Base-by-base conservation (phyloP, 2,329 filamentous ascomycete genomes). In the Aureobasidium uvarum region DNA sequence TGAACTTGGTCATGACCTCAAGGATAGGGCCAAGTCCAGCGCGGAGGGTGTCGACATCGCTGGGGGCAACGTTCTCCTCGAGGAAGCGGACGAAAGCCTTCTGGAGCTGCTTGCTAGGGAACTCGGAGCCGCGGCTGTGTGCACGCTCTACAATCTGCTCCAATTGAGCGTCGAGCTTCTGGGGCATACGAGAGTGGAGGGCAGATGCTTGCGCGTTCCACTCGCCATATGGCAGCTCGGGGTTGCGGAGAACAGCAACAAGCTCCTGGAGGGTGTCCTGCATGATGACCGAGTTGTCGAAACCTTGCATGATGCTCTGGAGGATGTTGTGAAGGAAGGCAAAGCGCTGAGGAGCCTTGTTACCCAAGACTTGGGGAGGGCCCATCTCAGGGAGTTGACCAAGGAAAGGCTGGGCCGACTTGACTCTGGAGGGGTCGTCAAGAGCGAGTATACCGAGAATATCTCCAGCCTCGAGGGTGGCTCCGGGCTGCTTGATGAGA, bases 271-370 rank as follows among this genome's bases (percentile, higher is more conserved):
- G 83, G 1, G 92, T 95, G 67, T 86, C 79, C 60, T 86, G 85
- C 94, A 99, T 96, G 78, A 98, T 92, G 70, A 97, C 89, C 71
- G 96, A 94, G 84, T 99, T 99, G 80, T 99, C 95, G 74, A 92
- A 99, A 67, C 95, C 95, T 72, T 89, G 83, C 18, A 99, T 85
- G 70, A 99, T 98, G 78, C 97, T 93, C 74, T 85, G 82, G 52
- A 98, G 85, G 67, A 92, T 91, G 77, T 84, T 87, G 79, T 88
- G 85, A 28, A 96, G 84, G 67, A 93, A 84, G 25, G 85, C 81
- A 76, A 96, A 97, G 69, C 88, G 86, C 82, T 99, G 95, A 25
- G 93, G 88, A 28, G 95, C 89, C 84, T 99, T 99, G 80, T 82
- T 90, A 74, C 95, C 95, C 66, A 95, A 85, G 46, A 98, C 85